Percentiles rank a stretch among this genome's conserved stretches.
Conservation (phyloP, 2,329 filamentous ascomycete genomes). For the Fusarium praegraminearum region DNA sequence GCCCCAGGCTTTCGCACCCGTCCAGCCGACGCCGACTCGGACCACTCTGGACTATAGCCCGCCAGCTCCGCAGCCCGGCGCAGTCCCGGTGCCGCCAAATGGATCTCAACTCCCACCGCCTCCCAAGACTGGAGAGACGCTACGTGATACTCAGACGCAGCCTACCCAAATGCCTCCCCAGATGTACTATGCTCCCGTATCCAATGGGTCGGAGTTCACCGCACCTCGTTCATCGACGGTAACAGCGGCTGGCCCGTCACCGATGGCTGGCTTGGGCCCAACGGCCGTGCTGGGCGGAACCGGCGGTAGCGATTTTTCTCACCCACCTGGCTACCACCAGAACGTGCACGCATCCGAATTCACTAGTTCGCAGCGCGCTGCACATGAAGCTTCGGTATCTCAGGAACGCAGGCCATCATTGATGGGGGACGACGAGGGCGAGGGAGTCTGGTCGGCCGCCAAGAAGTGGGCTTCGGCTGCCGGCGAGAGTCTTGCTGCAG, state of each 20-base stretch:
- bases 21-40: conserved; percentile 60
- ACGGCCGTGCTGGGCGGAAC: conserved; percentile 46
- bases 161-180: conserved; percentile 57
- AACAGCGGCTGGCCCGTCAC: conserved; percentile 48
- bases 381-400: conserved; percentile 53
- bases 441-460: conserved; percentile 66
- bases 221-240: conserved; percentile 62
- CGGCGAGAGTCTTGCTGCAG: conserved; percentile 67
- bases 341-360: conserved; percentile 66
- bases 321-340: conserved; percentile 69
- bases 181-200: conserved; percentile 64
- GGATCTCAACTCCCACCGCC: conserved; percentile 60
- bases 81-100: conserved; percentile 60
- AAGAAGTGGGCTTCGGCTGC: conserved; percentile 69
- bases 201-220: conserved; percentile 55
- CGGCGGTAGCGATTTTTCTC: conserved; percentile 52
- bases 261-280: conserved; percentile 44
- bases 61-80: conserved; percentile 69
- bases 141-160: conserved; percentile 51
- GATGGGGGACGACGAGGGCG: conserved; percentile 51
- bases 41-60: conserved; percentile 54
- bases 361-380: conserved; percentile 60
- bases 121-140: conserved; percentile 63
- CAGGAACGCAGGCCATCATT: conserved; percentile 41
- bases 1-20: conserved; percentile 51